Conservation (phyloP, 129 eudicot genomes). For the Smallanthus sonchifolius region DNA sequence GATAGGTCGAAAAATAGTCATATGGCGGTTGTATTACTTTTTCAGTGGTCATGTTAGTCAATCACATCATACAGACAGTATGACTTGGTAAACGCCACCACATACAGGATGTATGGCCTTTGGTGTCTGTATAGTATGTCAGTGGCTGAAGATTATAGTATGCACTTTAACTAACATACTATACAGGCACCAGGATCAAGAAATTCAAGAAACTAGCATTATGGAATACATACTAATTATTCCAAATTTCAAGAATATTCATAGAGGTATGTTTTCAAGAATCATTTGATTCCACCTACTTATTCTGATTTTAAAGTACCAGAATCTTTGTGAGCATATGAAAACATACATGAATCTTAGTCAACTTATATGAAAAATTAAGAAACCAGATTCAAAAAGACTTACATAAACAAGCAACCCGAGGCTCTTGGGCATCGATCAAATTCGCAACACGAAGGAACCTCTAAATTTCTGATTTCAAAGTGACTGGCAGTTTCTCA, state of each 20-base stretch:
- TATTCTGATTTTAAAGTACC: not conserved
- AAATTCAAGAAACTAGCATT: slow-evolving; percentile 16
- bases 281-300: not conserved
- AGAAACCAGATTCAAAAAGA: not conserved
- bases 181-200: not conserved
- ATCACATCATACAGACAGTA: too few relatives aligned
- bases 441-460: slow-evolving; percentile 90
- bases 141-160: too few relatives aligned
- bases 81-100: too few relatives aligned
- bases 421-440: slow-evolving; percentile 78
- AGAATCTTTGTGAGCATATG: not conserved
- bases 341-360: not conserved
- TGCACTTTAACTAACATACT: too few relatives aligned
- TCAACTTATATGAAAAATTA: not conserved
- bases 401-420: slow-evolving; percentile 93
- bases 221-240: not conserved
- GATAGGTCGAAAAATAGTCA: too few relatives aligned
- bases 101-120: too few relatives aligned
- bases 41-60: too few relatives aligned
- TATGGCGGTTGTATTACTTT: too few relatives aligned
- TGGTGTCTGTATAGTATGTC: too few relatives aligned
- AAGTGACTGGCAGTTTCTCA: slow-evolving; percentile 82
- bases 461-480: slow-evolving; percentile 81
- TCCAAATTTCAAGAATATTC: slow-evolving; percentile 9
- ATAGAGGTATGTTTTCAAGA: slow-evolving; percentile 8